Conservation (phyloP, 371 early-diverging fungal species). For the Fennellomyces sp. region DNA sequence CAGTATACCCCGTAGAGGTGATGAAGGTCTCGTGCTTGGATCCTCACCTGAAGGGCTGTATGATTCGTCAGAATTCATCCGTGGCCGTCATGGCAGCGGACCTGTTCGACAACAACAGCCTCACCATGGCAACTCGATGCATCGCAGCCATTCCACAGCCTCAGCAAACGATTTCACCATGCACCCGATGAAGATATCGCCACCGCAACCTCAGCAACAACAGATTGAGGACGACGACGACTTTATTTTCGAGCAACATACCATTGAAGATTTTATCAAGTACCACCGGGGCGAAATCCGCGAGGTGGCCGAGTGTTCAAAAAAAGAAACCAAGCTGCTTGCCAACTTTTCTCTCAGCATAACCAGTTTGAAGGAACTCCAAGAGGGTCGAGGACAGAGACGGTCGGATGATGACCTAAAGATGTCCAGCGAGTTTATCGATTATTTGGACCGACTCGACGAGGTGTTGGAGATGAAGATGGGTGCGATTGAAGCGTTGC, state of each 20-base stretch:
- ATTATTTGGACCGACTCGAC: slow-evolving; percentile 55
- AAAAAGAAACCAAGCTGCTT: slow-evolving; percentile 80
- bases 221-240: slow-evolving; percentile 7
- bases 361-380: slow-evolving; percentile 29
- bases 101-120: not conserved
- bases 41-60: slow-evolving; percentile 2
- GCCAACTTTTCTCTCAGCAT: slow-evolving; percentile 67
- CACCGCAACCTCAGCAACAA: slow-evolving; percentile 6
- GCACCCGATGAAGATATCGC: not conserved
- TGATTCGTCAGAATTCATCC: slow-evolving; percentile 6
- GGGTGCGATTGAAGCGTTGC: slow-evolving; percentile 41
- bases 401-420: slow-evolving; percentile 25
- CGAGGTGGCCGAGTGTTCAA: slow-evolving; percentile 74
- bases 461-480: slow-evolving; percentile 56
- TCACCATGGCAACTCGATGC: slow-evolving; percentile 8
- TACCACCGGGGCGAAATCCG: slow-evolving; percentile 80
- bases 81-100: slow-evolving; percentile 11
- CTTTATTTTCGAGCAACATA: slow-evolving; percentile 19
- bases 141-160: slow-evolving; percentile 18
- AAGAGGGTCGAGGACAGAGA: slow-evolving; percentile 16
- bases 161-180: slow-evolving; percentile 3
- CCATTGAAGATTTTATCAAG: slow-evolving; percentile 72
- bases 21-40: slow-evolving; percentile 3
- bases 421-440: slow-evolving; percentile 35
- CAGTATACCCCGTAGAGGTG: slow-evolving; percentile 2